Base-by-base conservation (phyloP, 108 stramenopile species). In the Discostella stelligeroides region DNA sequence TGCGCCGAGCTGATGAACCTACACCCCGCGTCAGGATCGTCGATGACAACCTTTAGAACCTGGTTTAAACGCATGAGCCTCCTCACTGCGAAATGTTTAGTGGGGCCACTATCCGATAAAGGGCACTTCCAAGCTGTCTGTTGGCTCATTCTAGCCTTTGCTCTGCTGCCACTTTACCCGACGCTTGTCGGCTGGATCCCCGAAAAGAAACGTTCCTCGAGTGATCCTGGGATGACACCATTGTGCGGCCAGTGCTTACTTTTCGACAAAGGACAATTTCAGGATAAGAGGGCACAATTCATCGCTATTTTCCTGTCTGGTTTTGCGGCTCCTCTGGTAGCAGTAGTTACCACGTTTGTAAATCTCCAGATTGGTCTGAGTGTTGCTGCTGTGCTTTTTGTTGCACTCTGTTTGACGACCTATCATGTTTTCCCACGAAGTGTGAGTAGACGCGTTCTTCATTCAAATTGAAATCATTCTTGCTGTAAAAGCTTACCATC, bases 151-250 rank as follows among this genome's bases (percentile, higher is more conserved):
- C n/a, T 75, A 14, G 42, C n/a, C 7, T 50, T 81, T 11, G 64
- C 63, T 12, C 15, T 81, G 27, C 38, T 70, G 17, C 80, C 80
- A 11, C 66, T 81, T 27, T 81, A 63, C 29, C 75, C 80, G 27
- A 81, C 80, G 4, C 40, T 81, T 12, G 11, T 10, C 1, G 80
- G 80, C 1, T 81, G 80, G 80, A 76, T 81, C 7, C 80, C 80
- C 10, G 80, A 81, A 30, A 76, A 59, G 75, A 72, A 76, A 38
- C 41, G 80, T 11, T 62, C 69, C 0, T 40, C 39, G 38, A 28
- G 58, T 24, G 80, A 81, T 41, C 28, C 40, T 13, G 80, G 80
- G 4, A 76, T 81, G 75, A 27, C 27, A 28, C 71, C 64, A 47
- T 38, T 76, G 13, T 81, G 80, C 46, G 41, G 57, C 11, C 50